phyloP scores from a whole-genome alignment of 495 filamentous ascomycete genomes.

The Rhypophila decipiens region DNA sequence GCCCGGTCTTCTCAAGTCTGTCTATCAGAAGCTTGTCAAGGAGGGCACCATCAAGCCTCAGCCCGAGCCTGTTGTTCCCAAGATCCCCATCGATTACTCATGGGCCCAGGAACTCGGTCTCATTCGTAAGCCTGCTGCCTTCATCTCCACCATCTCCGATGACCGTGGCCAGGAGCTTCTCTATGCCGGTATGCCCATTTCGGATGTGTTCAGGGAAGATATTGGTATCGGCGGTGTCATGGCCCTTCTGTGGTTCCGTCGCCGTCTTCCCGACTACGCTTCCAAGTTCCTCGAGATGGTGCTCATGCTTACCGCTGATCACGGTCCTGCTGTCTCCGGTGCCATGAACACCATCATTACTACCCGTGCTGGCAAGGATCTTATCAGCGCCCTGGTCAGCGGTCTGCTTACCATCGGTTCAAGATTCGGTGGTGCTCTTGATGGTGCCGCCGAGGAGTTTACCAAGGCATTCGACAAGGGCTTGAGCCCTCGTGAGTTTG shows the following conservation, averaged over 20 bases:
- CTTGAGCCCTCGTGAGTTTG: slow-evolving; percentile 95
- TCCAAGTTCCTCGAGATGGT: slow-evolving; percentile 99
- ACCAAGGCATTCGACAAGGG: slow-evolving; percentile 97
- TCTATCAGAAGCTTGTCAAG: slow-evolving; percentile 81
- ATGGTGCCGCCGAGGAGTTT: slow-evolving; percentile 97
- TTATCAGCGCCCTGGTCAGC: slow-evolving; percentile 88
- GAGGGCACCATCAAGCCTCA: slow-evolving; percentile 77
- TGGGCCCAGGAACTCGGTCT: slow-evolving; percentile 99
- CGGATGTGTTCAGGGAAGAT: slow-evolving; percentile 97
- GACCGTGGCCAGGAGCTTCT: slow-evolving; percentile 99
- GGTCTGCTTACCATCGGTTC: slow-evolving; percentile 98
- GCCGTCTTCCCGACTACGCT: slow-evolving; percentile 90
- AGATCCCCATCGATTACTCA: slow-evolving; percentile 99
- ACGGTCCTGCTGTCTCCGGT: slow-evolving; percentile 97
- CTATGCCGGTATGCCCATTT: slow-evolving; percentile 98
- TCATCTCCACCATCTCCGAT: slow-evolving; percentile 99
- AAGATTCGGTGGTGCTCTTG: slow-evolving; percentile 95
- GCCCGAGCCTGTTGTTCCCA: slow-evolving; percentile 86
- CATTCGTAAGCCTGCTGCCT: slow-evolving; percentile 98
- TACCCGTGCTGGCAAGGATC: slow-evolving; percentile 95
- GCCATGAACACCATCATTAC: slow-evolving; percentile 99
- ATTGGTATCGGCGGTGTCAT: slow-evolving; percentile 99
- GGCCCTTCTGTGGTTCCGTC: slow-evolving; percentile 99
- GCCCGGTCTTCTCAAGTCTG: slow-evolving; percentile 61
- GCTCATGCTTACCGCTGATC: slow-evolving; percentile 98